Evolutionary conservation across 2,329 filamentous ascomycete species (phyloP).

Genomic region (Aspergillus neoniger): DNA sequence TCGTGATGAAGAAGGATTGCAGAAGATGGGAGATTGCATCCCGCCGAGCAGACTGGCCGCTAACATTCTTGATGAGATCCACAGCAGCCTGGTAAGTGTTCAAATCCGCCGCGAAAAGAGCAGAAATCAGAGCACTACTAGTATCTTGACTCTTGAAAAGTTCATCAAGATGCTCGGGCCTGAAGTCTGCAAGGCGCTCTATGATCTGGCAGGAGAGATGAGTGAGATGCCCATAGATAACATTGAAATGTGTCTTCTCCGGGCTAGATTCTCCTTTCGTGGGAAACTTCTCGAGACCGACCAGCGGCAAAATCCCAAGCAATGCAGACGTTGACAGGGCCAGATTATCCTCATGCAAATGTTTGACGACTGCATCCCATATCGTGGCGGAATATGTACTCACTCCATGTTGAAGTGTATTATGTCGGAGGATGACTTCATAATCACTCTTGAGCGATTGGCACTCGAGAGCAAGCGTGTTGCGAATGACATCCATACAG

Average conservation of each 20-base stretch:
- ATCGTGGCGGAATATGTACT: constrained; percentile 72
- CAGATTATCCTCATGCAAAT: constrained; percentile 67
- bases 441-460: constrained; percentile 70
- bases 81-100: constrained; percentile 77
- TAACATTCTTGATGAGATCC: constrained; percentile 80
- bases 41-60: constrained; percentile 64
- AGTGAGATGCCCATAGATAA: constrained; percentile 64
- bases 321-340: constrained; percentile 74
- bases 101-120: constrained; percentile 78
- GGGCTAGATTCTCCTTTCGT: constrained; percentile 47
- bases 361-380: constrained; percentile 74
- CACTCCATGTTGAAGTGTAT: constrained; percentile 65
- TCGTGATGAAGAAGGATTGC: constrained; percentile 57
- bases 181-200: constrained; percentile 76
- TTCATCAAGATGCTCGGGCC: constrained; percentile 65
- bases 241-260: constrained; percentile 74
- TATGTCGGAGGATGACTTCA: constrained; percentile 62
- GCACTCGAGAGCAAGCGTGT: constrained; percentile 69
- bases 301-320: constrained; percentile 67
- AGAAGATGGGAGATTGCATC: constrained; percentile 65
- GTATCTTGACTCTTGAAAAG: constrained; percentile 69
- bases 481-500: constrained; percentile 65
- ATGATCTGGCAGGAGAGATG: constrained; percentile 71
- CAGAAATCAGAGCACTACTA: constrained; percentile 73
- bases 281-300: constrained; percentile 73